Evolutionary conservation across 305 asterid species (phyloP).

Genomic region (Rubia occidens): DNA sequence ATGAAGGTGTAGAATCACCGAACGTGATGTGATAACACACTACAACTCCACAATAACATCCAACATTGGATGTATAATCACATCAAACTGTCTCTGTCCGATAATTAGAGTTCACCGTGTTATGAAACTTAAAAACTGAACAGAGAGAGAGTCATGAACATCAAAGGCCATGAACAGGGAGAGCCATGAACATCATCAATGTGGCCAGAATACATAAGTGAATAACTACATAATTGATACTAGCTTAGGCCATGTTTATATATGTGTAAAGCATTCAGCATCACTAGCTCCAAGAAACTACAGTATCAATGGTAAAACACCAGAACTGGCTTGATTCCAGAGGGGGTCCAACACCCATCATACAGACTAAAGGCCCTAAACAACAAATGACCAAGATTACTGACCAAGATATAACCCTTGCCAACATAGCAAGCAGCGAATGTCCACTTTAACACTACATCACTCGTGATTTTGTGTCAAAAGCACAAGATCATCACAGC

Average conservation of each 20-base stretch:
- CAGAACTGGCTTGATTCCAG: neutral
- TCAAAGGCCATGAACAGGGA: too few species aligned
- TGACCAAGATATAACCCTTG: neutral
- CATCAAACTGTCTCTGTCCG: too few species aligned
- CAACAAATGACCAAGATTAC: neutral
- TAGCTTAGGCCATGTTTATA: neutral
- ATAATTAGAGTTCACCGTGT: too few species aligned
- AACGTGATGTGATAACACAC: neutral
- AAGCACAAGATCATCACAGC: neutral
- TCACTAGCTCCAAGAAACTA: neutral
- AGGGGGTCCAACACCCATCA: neutral
- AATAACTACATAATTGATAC: neutral
- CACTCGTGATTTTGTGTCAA: neutral
- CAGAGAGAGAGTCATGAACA: too few species aligned
- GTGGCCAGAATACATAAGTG: constrained; percentile 19
- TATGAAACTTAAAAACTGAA: too few species aligned
- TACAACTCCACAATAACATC: neutral
- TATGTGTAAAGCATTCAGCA: neutral
- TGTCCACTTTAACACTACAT: neutral
- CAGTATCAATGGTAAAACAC: neutral
- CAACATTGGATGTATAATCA: neutral
- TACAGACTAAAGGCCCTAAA: neutral
- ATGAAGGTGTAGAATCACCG: too few species aligned
- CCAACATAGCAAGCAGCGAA: neutral
- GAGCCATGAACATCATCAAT: constrained; percentile 14